These are phyloP conservation scores for Podospora pseudoanserina DNA, from an alignment of 495 filamentous ascomycete species.

Conservation along the genomic window DNA sequence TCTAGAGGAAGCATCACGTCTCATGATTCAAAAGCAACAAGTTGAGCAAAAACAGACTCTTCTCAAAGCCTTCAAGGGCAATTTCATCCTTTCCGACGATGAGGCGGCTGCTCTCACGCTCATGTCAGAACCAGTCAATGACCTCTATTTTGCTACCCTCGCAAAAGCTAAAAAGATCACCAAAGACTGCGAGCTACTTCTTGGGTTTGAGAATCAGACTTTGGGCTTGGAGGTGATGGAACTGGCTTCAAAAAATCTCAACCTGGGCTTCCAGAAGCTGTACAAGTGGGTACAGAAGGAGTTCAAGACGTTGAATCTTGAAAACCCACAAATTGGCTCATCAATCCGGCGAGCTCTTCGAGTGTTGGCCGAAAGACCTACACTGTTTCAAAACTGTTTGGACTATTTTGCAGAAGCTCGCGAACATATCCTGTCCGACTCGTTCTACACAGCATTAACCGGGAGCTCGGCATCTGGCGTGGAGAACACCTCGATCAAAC, in stretches of 20 bases:
- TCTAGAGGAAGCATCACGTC: constrained; percentile 70
- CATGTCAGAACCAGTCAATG: constrained; percentile 74
- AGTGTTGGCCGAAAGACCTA: constrained; percentile 84
- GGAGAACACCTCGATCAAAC: constrained; percentile 61
- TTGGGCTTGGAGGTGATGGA: constrained; percentile 89
- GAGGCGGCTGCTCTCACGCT: constrained; percentile 70
- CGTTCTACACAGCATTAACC: constrained; percentile 87
- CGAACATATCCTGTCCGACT: constrained; percentile 80
- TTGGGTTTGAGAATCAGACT: constrained; percentile 86
- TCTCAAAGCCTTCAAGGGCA: constrained; percentile 74
- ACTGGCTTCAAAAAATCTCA: constrained; percentile 77
- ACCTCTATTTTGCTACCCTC: constrained; percentile 80
- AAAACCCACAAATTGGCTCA: constrained; percentile 88
- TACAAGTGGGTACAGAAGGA: constrained; percentile 93
- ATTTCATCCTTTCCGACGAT: constrained; percentile 80
- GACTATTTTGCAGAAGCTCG: constrained; percentile 91
- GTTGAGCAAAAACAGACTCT: constrained; percentile 83
- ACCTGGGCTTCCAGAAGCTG: constrained; percentile 88
- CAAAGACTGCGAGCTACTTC: constrained; percentile 78
- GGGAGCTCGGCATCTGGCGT: constrained; percentile 52
- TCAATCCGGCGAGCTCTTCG: constrained; percentile 80
- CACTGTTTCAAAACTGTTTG: constrained; percentile 87
- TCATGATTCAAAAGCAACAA: constrained; percentile 71
- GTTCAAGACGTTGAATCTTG: constrained; percentile 87
- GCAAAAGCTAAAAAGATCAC: constrained; percentile 80